These are phyloP conservation scores for Ceratocystis harringtonii DNA, from an alignment of 2,329 filamentous ascomycete species.

Conservation along the genomic window DNA sequence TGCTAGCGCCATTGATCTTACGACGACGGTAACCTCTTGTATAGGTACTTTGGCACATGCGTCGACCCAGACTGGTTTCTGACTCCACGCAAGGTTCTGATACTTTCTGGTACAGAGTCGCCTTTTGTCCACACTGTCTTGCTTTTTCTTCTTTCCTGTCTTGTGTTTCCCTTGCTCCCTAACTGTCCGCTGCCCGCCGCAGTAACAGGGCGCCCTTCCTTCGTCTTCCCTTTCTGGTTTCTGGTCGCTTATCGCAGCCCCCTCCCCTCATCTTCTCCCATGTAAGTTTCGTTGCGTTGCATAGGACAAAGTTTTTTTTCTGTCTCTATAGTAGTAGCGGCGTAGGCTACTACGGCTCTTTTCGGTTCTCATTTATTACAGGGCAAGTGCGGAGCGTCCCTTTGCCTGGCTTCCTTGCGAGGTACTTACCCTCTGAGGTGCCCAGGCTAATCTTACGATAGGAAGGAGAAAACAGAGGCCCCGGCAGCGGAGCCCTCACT, in stretches of 20 bases:
- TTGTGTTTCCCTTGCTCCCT: not conserved
- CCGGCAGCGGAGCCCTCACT: slow-evolving; percentile 5
- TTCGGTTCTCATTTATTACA: not conserved
- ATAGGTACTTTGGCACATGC: not conserved
- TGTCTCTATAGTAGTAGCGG: not conserved
- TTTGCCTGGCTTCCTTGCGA: no score
- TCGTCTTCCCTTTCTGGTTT: not conserved
- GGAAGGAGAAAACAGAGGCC: not conserved
- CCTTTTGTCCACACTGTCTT: not conserved
- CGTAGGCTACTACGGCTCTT: not conserved
- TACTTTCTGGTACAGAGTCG: not conserved
- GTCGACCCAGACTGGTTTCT: not conserved
- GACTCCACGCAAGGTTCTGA: not conserved
- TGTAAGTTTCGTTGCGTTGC: not conserved
- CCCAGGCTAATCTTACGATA: not conserved
- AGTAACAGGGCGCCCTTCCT: slow-evolving; percentile 5
- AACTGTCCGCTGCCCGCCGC: not conserved
- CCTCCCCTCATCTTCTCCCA: not conserved
- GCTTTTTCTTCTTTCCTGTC: not conserved
- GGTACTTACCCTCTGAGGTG: not conserved
- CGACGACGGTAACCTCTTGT: not conserved
- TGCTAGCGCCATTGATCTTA: not conserved
- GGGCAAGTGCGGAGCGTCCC: not conserved
- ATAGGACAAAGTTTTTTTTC: not conserved
- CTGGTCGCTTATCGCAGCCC: slow-evolving; percentile 1